Conservation (phyloP, 345 rosid species). For the Syzygium aromaticum region DNA sequence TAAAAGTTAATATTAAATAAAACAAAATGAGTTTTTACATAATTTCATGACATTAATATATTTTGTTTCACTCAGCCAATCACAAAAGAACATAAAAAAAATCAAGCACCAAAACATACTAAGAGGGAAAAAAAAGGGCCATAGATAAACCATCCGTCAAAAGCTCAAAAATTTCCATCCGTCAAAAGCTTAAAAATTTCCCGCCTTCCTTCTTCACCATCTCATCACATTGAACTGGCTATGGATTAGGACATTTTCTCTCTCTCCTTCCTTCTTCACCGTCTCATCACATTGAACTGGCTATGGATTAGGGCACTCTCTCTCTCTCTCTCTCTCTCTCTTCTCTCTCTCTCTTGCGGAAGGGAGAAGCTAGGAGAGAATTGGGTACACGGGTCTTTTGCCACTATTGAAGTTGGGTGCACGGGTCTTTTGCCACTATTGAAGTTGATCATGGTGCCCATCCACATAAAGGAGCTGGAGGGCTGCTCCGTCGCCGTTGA, state of each 20-base stretch:
- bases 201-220: not conserved
- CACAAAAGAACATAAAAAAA: not conserved
- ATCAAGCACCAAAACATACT: not conserved
- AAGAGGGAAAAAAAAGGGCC: not conserved
- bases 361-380: not conserved
- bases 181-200: not conserved
- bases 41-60: not conserved
- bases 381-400: constrained; percentile 78
- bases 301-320: not conserved
- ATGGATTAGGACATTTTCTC: not conserved
- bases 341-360: not conserved
- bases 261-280: not conserved
- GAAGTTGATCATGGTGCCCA: constrained; percentile 73
- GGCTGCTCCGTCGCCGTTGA: constrained; percentile 81
- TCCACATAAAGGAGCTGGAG: constrained; percentile 64
- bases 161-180: not conserved
- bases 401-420: constrained; percentile 85
- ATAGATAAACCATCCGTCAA: not conserved
- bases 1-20: not conserved
- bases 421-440: constrained; percentile 80
- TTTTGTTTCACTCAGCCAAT: too few species aligned
- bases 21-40: too few species aligned
- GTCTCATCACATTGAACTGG: too few species aligned
- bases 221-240: not conserved
- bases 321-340: not conserved